Conservation (phyloP, 441 rosid species). For the Metrosideros polymorpha region DNA sequence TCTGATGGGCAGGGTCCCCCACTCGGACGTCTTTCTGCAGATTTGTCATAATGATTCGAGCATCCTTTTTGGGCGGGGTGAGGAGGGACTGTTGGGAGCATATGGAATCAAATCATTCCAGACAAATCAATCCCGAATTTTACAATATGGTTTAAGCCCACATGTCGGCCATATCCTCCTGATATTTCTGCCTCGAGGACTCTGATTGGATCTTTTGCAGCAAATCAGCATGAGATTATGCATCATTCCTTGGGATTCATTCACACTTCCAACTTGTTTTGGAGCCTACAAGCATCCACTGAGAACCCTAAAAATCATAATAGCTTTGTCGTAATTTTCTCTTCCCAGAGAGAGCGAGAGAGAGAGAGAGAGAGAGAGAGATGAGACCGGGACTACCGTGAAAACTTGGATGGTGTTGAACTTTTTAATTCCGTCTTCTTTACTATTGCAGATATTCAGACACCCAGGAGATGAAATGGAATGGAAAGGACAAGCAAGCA, state of each 20-base stretch:
- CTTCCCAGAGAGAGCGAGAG: not conserved
- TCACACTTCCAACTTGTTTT: not conserved
- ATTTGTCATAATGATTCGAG: not conserved
- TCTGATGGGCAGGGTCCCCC: not conserved
- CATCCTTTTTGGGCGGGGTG: not conserved
- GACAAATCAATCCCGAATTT: not conserved
- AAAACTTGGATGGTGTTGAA: not conserved
- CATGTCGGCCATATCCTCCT: not conserved
- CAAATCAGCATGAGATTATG: not conserved
- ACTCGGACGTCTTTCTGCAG: not conserved
- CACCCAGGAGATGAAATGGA: not conserved
- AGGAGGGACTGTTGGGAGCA: not conserved
- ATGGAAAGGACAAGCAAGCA: not conserved
- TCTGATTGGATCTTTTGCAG: not conserved
- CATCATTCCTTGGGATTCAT: not conserved
- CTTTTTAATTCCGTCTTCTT: not conserved
- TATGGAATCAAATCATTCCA: not conserved
- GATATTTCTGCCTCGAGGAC: not conserved
- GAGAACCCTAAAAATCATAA: not conserved
- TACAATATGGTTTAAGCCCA: not conserved
- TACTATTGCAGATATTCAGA: not conserved
- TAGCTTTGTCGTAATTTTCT: not conserved
- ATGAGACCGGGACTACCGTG: not conserved
- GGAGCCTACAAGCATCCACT: not conserved
- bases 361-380: not conserved